Percentiles rank a stretch among this genome's conserved stretches.
phyloP scores from a whole-genome alignment of 805 yeast species.

The Lachancea sp. region DNA sequence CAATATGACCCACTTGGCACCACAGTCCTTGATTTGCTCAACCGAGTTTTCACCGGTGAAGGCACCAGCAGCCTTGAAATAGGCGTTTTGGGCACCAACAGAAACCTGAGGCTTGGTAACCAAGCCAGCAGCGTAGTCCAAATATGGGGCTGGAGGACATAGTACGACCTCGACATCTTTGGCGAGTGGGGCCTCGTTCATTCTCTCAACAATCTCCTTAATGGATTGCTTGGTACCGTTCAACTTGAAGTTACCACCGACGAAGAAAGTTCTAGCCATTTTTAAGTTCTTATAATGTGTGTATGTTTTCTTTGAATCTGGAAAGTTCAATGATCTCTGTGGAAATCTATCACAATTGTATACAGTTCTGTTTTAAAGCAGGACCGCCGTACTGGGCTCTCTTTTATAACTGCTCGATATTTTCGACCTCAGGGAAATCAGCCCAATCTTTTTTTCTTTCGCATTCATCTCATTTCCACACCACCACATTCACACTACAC shows the following conservation, averaged over 20 bases:
- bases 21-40: conserved; percentile 80
- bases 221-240: conserved; percentile 90
- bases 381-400: background rate
- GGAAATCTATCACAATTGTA: too few species aligned
- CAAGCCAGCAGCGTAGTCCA: conserved; percentile 63
- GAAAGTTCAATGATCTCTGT: conserved; percentile 2
- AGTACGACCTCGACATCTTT: conserved; percentile 84
- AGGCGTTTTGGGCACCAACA: conserved; percentile 89
- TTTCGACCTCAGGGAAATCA: background rate
- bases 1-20: conserved; percentile 88
- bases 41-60: conserved; percentile 97
- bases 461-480: background rate
- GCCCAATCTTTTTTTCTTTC: conserved; percentile 2
- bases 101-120: conserved; percentile 67
- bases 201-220: conserved; percentile 71
- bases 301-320: too few species aligned
- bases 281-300: too few species aligned
- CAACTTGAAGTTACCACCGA: conserved; percentile 99
- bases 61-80: conserved; percentile 86
- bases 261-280: conserved; percentile 87
- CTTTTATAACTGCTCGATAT: background rate
- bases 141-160: conserved; percentile 94
- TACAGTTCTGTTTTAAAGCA: too few species aligned
- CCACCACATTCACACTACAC: conserved; percentile 3
- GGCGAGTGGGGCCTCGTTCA: conserved; percentile 74